Evolutionary conservation across 1,284 basidiomycete genomes (phyloP).

Genomic region (Tilletia setariae): DNA sequence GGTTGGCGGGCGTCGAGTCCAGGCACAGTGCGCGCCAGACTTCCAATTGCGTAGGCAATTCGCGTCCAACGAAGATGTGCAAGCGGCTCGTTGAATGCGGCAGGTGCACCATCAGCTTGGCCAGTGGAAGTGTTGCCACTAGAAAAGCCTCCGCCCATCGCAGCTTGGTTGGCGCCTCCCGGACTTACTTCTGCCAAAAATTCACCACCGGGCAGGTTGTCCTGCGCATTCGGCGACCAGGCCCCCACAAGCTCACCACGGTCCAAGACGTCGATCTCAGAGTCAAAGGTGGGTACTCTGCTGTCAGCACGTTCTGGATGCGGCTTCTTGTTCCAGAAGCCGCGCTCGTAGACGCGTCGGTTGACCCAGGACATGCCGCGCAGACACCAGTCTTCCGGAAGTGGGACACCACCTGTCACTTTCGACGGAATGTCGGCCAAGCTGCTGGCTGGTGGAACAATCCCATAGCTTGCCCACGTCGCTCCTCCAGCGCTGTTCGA

Average conservation of each 20-base stretch:
- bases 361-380: constrained; percentile 94
- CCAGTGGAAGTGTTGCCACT: too few relatives aligned
- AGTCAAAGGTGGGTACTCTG: constrained; percentile 46
- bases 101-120: too few relatives aligned
- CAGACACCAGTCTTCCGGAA: constrained; percentile 92
- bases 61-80: constrained; percentile 67
- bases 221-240: background rate
- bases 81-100: constrained; percentile 31
- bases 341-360: constrained; percentile 78
- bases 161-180: too few relatives aligned
- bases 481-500: background rate
- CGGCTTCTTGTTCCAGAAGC: constrained; percentile 70
- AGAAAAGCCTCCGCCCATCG: too few relatives aligned
- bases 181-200: too few relatives aligned
- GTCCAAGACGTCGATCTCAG: constrained; percentile 49
- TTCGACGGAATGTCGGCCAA: constrained; percentile 28
- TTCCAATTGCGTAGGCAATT: constrained; percentile 68
- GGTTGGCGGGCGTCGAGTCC: constrained; percentile 67
- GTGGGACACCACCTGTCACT: constrained; percentile 63
- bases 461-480: background rate
- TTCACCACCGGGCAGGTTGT: too few relatives aligned
- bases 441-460: constrained; percentile 2
- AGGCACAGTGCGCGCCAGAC: constrained; percentile 68
- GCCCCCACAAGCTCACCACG: background rate
- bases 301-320: constrained; percentile 6